Evolutionary conservation across 495 filamentous ascomycete species (phyloP).

Genomic region (Aspergillus taichungensis): DNA sequence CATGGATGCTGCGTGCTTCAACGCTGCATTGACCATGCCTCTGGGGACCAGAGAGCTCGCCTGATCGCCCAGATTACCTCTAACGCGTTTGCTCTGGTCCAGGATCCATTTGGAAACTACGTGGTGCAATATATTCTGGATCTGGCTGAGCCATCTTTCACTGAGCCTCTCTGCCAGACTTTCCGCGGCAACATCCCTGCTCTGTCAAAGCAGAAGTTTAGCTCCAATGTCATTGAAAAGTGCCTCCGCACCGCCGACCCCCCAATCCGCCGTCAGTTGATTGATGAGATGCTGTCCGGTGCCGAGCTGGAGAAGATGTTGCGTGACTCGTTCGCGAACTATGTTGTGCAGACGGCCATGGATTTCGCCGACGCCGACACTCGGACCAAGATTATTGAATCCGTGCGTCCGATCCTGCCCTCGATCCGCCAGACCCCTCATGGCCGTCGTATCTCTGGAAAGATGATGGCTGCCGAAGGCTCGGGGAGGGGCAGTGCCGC

Average conservation of each 20-base stretch:
- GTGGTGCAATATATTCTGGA: conserved; percentile 98
- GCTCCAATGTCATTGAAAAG: conserved; percentile 98
- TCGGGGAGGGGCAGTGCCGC: conserved; percentile 26
- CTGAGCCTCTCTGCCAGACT: conserved; percentile 68
- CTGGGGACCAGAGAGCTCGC: conserved; percentile 77
- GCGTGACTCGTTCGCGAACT: conserved; percentile 89
- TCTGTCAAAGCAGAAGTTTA: conserved; percentile 96
- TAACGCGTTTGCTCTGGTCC: conserved; percentile 73
- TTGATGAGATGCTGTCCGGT: conserved; percentile 68
- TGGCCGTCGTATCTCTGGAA: conserved; percentile 82
- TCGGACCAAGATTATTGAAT: conserved; percentile 66
- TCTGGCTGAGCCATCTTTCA: conserved; percentile 72
- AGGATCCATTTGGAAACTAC: conserved; percentile 97
- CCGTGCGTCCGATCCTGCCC: conserved; percentile 74
- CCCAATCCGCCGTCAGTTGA: conserved; percentile 64
- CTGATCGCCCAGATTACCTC: conserved; percentile 77
- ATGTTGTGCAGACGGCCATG: conserved; percentile 93
- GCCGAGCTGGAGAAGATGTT: conserved; percentile 77
- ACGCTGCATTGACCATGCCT: conserved; percentile 95
- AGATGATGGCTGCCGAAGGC: conserved; percentile 50
- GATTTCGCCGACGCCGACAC: conserved; percentile 68
- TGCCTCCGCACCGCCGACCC: conserved; percentile 74
- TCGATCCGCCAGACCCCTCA: conserved; percentile 81
- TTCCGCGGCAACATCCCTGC: conserved; percentile 66
- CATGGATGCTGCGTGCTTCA: conserved; percentile 98